phyloP scores from a whole-genome alignment of 2,329 filamentous ascomycete species.

The Hypoxylon sp. region DNA sequence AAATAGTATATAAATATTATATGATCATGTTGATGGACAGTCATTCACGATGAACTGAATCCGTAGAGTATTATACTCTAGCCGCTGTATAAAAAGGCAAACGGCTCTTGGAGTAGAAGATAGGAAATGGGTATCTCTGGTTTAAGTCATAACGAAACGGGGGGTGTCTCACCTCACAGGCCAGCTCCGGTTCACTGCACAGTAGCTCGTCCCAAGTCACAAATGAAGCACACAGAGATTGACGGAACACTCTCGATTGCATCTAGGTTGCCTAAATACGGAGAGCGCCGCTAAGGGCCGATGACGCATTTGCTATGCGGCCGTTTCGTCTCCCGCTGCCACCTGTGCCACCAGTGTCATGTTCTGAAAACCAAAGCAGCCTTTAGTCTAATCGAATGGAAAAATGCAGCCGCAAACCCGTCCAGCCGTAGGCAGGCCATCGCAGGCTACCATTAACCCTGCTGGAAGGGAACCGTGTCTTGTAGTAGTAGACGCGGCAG shows the following conservation, averaged over 20 bases:
- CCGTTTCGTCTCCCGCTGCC: constrained; percentile 2
- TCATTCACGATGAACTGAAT: background rate
- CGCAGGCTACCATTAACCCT: background rate
- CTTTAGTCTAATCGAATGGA: background rate
- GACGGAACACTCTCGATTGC: constrained; percentile 17
- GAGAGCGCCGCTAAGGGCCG: constrained; percentile 24
- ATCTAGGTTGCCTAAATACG: constrained; percentile 14
- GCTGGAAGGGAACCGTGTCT: no score
- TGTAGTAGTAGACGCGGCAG: background rate
- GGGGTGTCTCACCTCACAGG: constrained; percentile 19
- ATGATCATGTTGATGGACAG: background rate
- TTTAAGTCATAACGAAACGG: constrained; percentile 7
- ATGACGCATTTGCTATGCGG: constrained; percentile 12
- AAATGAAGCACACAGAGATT: background rate
- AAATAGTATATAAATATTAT: no score
- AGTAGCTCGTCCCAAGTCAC: background rate
- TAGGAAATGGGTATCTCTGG: background rate
- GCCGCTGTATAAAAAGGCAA: background rate
- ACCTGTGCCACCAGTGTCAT: background rate
- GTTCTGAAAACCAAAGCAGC: background rate
- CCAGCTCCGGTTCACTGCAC: background rate
- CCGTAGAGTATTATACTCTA: background rate
- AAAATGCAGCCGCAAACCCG: background rate
- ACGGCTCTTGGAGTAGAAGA: background rate
- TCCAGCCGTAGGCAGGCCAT: background rate